A percentile compares a stretch with the other conserved stretches of the same genome.
These are phyloP conservation scores for Gastrolobium bilobum DNA, from an alignment of 306 rosid genomes.

Conservation along the genomic window DNA sequence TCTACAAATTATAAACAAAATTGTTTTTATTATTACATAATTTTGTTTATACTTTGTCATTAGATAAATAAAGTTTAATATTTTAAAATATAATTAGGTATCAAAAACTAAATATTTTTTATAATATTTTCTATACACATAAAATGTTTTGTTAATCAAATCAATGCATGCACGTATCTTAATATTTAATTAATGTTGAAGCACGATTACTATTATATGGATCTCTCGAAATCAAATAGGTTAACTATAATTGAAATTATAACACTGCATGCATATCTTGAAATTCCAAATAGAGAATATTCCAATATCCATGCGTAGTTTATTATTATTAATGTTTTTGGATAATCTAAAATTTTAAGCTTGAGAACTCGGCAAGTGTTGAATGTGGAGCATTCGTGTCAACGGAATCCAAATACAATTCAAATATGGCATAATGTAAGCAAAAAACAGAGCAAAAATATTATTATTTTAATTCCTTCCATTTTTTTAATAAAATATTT, in stretches of 20 bases:
- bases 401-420: conserved; percentile 71
- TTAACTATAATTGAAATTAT: neutral
- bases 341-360: conserved; percentile 26
- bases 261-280: neutral
- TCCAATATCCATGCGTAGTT: neutral
- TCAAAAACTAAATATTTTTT: too few species aligned
- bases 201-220: neutral
- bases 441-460: neutral
- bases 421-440: conserved; percentile 57
- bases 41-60: too few species aligned
- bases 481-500: neutral
- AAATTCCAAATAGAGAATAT: neutral
- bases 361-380: conserved; percentile 47
- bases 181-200: neutral
- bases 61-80: too few species aligned
- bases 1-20: neutral
- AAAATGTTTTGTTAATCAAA: too few species aligned
- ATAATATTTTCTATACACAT: too few species aligned
- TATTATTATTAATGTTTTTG: neutral
- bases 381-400: conserved; percentile 53
- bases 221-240: neutral
- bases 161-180: neutral
- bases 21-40: neutral
- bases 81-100: too few species aligned
- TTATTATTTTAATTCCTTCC: neutral